A percentile compares a stretch with the other conserved stretches of the same genome.
These are phyloP conservation scores for Prorocentrum cordatum DNA, from an alignment of 169 alveolate genomes.

Conservation along the genomic window DNA sequence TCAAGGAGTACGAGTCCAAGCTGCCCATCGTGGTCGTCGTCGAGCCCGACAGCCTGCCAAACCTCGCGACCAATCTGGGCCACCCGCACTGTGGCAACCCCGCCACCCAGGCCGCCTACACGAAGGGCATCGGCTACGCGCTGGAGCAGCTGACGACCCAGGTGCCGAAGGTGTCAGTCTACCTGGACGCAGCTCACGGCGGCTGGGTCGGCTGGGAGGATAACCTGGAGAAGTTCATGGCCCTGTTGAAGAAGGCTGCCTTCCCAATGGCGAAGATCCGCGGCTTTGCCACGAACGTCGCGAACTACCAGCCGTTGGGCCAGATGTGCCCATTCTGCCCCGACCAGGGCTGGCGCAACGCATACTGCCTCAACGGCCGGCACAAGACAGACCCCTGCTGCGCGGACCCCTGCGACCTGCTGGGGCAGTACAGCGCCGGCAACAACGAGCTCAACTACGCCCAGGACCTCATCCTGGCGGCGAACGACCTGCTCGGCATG, in stretches of 20 bases:
- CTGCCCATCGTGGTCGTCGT: conserved; percentile 25
- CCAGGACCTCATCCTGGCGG: conserved; percentile 18
- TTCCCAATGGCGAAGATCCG: conserved; percentile 13
- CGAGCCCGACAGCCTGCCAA: conserved; percentile 36
- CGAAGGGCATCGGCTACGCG: background rate
- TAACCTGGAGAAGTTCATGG: conserved; percentile 22
- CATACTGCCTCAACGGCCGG: conserved; percentile 7
- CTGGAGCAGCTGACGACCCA: background rate
- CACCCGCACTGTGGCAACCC: conserved; percentile 22
- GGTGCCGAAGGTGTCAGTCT: conserved; percentile 21
- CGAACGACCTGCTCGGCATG: conserved; percentile 14
- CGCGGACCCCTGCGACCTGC: conserved; percentile 7
- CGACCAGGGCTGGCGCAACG: background rate
- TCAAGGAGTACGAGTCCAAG: background rate
- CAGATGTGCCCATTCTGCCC: background rate
- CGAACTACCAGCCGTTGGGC: background rate
- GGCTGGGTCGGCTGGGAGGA: conserved; percentile 56
- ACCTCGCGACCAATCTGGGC: conserved; percentile 19
- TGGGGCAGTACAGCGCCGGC: conserved; percentile 17
- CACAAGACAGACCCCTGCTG: conserved; percentile 17
- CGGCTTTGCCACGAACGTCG: conserved; percentile 39
- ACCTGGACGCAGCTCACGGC: conserved; percentile 44
- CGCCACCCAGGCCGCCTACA: conserved; percentile 25
- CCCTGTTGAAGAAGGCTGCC: background rate
- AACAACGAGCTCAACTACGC: conserved; percentile 38